A percentile compares a stretch with the other conserved stretches of the same genome.
These are phyloP conservation scores for Flaveria brownii DNA, from an alignment of 129 eudicot species.

Conservation along the genomic window DNA sequence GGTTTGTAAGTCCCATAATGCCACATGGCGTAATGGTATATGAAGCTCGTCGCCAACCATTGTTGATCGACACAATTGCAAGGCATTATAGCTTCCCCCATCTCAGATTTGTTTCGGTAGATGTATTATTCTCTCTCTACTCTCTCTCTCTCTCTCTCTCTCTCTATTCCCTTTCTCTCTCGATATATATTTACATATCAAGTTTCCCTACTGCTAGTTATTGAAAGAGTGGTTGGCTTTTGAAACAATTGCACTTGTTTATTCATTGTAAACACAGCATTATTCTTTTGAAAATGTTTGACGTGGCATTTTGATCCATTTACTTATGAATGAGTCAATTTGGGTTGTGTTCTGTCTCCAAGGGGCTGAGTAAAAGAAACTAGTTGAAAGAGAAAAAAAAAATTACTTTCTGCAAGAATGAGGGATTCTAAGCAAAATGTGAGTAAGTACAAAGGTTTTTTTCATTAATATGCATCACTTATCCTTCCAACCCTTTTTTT, in stretches of 20 bases:
- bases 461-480: not conserved
- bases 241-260: not conserved
- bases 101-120: constrained; percentile 65
- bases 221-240: not conserved
- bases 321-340: not conserved
- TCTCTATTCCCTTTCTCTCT: not conserved
- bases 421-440: not conserved
- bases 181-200: not conserved
- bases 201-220: constrained; percentile 6
- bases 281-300: not conserved
- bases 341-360: not conserved
- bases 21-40: constrained; percentile 58
- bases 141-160: constrained; percentile 11
- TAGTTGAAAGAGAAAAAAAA: not conserved
- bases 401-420: not conserved
- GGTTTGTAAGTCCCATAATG: constrained; percentile 49
- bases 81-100: constrained; percentile 61
- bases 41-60: constrained; percentile 52
- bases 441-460: not conserved
- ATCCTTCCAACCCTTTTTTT: not conserved
- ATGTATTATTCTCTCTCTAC: constrained; percentile 47
- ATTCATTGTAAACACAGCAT: not conserved
- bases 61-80: constrained; percentile 43
- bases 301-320: constrained; percentile 1
- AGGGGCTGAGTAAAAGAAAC: not conserved